Conservation (phyloP, 2,329 filamentous ascomycete genomes). For the Trichoderma atroviride region DNA sequence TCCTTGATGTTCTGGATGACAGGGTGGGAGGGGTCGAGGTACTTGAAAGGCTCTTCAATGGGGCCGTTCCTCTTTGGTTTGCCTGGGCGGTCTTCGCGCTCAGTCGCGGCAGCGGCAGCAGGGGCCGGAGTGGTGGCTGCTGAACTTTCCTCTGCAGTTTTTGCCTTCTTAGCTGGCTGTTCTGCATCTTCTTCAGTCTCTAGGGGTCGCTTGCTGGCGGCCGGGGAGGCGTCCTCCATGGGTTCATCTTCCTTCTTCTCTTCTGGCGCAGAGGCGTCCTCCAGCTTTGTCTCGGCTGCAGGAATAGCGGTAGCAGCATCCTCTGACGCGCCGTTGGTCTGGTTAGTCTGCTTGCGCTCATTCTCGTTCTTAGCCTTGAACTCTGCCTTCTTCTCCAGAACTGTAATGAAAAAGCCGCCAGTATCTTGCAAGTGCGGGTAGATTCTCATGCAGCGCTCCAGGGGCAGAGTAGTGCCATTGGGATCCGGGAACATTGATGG, state of each 20-base stretch:
- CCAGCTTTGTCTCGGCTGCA: conserved; percentile 36
- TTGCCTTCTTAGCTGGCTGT: conserved; percentile 53
- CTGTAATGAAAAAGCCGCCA: conserved; percentile 95
- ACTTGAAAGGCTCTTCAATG: conserved; percentile 93
- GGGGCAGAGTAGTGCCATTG: conserved; percentile 63
- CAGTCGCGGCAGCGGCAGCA: conserved; percentile 29
- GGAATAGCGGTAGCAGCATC: neutral
- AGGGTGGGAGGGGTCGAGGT: conserved; percentile 71
- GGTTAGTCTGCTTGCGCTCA: conserved; percentile 45
- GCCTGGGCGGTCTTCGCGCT: conserved; percentile 35
- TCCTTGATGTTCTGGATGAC: conserved; percentile 76
- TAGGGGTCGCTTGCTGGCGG: conserved; percentile 42
- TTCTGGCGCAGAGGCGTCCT: conserved; percentile 34
- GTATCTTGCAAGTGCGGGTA: conserved; percentile 97
- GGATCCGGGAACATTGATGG: conserved; percentile 81
- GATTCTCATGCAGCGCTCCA: conserved; percentile 89
- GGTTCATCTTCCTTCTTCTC: conserved; percentile 38
- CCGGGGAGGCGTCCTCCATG: conserved; percentile 38
- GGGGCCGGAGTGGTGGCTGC: conserved; percentile 25
- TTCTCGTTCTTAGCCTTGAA: conserved; percentile 77
- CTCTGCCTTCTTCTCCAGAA: conserved; percentile 87
- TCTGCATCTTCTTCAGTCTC: conserved; percentile 43
- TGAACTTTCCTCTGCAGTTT: conserved; percentile 41
- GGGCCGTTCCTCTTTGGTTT: conserved; percentile 53
- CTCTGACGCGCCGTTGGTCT: conserved; percentile 25